Evolutionary conservation across 2,329 filamentous ascomycete genomes (phyloP), one percentile per base, ranked within the genome.

Genomic region (Paracamarosporium sp.): DNA sequence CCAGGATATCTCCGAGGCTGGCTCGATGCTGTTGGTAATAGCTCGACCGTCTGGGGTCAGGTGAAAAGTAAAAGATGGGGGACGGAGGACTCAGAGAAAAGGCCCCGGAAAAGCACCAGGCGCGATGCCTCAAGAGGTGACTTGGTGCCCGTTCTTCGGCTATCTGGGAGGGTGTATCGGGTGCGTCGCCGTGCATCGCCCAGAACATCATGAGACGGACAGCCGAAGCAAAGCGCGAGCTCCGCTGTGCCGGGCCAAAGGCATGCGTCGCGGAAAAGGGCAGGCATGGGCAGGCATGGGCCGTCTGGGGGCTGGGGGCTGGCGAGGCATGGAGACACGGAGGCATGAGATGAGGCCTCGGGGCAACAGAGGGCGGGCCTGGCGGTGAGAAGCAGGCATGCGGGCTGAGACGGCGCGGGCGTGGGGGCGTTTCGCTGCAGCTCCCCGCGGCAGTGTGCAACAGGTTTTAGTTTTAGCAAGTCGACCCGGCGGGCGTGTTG

Each of bases 211-310:
- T 50, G 46, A 25, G 31, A 38, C 31, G 59, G 53, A 17, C 41
- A 52, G 63, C 68, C 68, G 68, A 69, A 66, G 67, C 64, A 71
- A 71, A 70, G 63, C 68, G 67, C 55, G n/a, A n/a, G 48, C 20
- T 53, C 59, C 55, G 50, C 60, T 62, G 36, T 65, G 59, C 68
- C 67, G 66, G 70, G 66, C 63, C 50, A 31, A 28, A 47, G 13
- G 28, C 28, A 20, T 47, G 44, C 13, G 5, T 33, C 44, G 57
- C 56, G 62, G 63, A 68, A 64, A 67, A 63, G 15, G 52, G 59
- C 52, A 61, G 50, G 63, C 60, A 53, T 27, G 31, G 20, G 25
- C 43, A 50, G n/a, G n/a, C n/a, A 11, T 44, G 53, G 20, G 51
- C 25, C n/a, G 24, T 33, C 38, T 53, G 48, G 53, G 31, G 44